Conservation (phyloP, 495 filamentous ascomycete genomes). For the Parathielavia appendiculata region DNA sequence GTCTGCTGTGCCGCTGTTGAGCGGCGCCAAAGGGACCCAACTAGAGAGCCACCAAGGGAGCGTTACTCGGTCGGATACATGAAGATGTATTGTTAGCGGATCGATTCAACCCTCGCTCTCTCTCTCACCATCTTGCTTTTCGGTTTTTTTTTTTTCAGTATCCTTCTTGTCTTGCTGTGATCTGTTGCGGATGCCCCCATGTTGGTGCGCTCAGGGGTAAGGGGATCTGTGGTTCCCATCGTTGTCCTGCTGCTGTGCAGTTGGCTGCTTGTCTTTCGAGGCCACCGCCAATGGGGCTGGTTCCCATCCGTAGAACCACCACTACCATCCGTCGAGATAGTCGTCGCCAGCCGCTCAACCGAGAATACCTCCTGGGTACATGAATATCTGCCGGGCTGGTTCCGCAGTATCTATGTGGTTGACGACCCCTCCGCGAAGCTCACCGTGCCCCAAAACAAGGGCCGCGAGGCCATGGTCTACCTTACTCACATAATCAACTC, state of each 20-base stretch:
- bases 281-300: conserved; percentile 8
- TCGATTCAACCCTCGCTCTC: background rate
- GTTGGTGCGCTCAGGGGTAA: conserved; percentile 1
- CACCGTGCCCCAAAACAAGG: conserved; percentile 52
- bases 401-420: conserved; percentile 46
- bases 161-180: background rate
- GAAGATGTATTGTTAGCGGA: background rate
- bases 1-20: background rate
- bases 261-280: conserved; percentile 13
- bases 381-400: conserved; percentile 36
- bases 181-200: background rate
- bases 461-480: conserved; percentile 60
- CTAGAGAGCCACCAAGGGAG: background rate
- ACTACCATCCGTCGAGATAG: conserved; percentile 28
- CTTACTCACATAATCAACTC: conserved; percentile 61
- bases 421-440: conserved; percentile 38
- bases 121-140: background rate
- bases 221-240: conserved; percentile 9
- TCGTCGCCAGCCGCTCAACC: conserved; percentile 33
- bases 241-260: conserved; percentile 3
- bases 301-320: background rate
- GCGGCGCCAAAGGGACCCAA: background rate
- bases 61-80: background rate
- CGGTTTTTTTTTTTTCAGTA: background rate
- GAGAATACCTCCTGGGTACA: conserved; percentile 37